These are phyloP conservation scores for Aspergillus sojae DNA, from an alignment of 2,329 filamentous ascomycete species.

Conservation along the genomic window DNA sequence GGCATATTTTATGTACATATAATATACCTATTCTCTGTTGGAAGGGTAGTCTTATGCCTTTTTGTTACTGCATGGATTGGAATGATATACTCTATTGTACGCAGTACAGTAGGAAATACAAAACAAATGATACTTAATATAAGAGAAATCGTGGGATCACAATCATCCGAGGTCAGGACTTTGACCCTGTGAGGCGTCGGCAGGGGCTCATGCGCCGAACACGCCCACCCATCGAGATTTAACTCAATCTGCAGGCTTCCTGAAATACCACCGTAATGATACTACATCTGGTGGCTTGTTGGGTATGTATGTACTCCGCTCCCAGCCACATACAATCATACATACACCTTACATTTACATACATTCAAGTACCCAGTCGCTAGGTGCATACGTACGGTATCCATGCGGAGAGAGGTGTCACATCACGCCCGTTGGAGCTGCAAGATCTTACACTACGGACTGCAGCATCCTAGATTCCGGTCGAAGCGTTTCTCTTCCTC, in stretches of 20 bases:
- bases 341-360: background rate
- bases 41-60: background rate
- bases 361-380: background rate
- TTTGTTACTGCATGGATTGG: background rate
- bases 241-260: constrained; percentile 15
- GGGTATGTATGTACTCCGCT: background rate
- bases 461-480: constrained; percentile 2
- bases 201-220: constrained; percentile 7
- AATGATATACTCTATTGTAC: background rate
- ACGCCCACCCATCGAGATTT: constrained; percentile 5
- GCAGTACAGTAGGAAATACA: background rate
- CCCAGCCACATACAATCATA: background rate
- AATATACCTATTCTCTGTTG: background rate
- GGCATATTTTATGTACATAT: constrained; percentile 14
- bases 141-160: background rate
- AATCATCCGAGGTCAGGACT: constrained; percentile 3
- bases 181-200: constrained; percentile 9
- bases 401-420: constrained; percentile 3
- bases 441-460: constrained; percentile 9
- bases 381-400: background rate
- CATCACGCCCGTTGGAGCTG: constrained; percentile 7
- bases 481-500: constrained; percentile 8
- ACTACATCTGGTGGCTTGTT: background rate
- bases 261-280: constrained; percentile 1
- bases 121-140: background rate